A percentile compares a stretch with the other conserved stretches of the same genome.
Conservation (phyloP, 192 early-diverging fungal genomes). For the Entophlyctis luteolus region DNA sequence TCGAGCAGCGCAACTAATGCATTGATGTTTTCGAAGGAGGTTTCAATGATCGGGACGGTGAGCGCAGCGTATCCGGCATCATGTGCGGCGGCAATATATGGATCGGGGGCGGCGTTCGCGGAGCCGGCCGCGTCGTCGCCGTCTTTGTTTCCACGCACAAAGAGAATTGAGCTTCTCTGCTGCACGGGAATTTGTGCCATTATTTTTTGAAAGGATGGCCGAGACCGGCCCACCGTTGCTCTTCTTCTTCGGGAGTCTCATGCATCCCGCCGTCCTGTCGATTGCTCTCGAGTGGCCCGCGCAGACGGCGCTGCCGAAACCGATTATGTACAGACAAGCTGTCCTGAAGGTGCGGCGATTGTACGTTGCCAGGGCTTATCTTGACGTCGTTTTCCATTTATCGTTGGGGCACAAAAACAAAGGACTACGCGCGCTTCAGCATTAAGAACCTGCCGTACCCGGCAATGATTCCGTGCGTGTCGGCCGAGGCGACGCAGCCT, state of each 20-base stretch:
- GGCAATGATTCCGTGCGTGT: neutral
- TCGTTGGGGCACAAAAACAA: neutral
- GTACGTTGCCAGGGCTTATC: too few species aligned
- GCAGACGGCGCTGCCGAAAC: neutral
- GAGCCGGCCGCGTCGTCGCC: too few species aligned
- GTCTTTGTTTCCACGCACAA: too few species aligned
- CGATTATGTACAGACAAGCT: neutral
- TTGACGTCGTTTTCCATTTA: too few species aligned
- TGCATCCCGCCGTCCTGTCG: constrained; percentile 21
- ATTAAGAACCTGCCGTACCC: constrained; percentile 2
- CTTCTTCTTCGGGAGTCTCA: constrained; percentile 22
- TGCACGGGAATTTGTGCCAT: too few species aligned
- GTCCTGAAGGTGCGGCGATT: neutral
- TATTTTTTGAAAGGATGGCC: neutral
- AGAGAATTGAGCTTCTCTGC: too few species aligned
- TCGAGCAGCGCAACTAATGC: neutral
- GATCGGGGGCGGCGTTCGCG: too few species aligned
- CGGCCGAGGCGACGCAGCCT: neutral
- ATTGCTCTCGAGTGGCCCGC: neutral
- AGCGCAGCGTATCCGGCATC: neutral
- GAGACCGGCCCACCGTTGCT: neutral
- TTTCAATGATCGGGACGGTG: neutral
- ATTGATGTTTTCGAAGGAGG: neutral
- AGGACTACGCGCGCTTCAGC: neutral
- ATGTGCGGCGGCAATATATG: neutral